A percentile compares a stretch with the other conserved stretches of the same genome.
phyloP scores from a whole-genome alignment of 148 eudicot genomes.

The Pharnaceum exiguum region DNA sequence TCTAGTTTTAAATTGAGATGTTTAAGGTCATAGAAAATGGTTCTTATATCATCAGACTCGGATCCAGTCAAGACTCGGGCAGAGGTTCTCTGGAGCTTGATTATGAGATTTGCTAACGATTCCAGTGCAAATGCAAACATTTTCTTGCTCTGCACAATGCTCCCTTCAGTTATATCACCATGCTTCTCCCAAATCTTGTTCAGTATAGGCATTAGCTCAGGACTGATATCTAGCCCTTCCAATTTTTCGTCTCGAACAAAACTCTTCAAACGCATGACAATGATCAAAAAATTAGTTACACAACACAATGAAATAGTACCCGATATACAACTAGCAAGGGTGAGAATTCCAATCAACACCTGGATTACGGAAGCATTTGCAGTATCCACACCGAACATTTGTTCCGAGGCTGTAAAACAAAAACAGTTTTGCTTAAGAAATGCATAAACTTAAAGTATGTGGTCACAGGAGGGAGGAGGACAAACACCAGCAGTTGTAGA shows the following conservation, averaged over 20 bases:
- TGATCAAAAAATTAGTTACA: neutral
- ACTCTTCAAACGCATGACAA: neutral
- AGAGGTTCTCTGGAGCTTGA: conserved; percentile 8
- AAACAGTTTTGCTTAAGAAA: too few relatives aligned
- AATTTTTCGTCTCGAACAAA: neutral
- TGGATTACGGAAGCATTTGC: neutral
- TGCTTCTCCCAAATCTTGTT: conserved; percentile 8
- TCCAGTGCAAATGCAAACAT: neutral
- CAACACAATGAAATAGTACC: neutral
- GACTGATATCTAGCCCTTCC: neutral
- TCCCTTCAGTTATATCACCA: neutral
- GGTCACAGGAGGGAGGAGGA: too few relatives aligned
- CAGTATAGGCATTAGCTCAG: neutral
- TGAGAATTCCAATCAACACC: neutral
- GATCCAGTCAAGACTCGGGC: too few relatives aligned
- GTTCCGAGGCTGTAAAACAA: too few relatives aligned
- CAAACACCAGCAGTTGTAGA: too few relatives aligned
- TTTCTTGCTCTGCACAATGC: neutral
- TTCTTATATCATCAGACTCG: too few relatives aligned
- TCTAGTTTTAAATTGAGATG: too few relatives aligned
- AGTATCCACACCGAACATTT: neutral
- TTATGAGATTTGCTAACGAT: neutral
- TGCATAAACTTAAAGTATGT: too few relatives aligned
- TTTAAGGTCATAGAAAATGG: too few relatives aligned
- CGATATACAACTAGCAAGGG: neutral